Conservation (phyloP, 257 asterid genomes). For the Solanum okadae region DNA sequence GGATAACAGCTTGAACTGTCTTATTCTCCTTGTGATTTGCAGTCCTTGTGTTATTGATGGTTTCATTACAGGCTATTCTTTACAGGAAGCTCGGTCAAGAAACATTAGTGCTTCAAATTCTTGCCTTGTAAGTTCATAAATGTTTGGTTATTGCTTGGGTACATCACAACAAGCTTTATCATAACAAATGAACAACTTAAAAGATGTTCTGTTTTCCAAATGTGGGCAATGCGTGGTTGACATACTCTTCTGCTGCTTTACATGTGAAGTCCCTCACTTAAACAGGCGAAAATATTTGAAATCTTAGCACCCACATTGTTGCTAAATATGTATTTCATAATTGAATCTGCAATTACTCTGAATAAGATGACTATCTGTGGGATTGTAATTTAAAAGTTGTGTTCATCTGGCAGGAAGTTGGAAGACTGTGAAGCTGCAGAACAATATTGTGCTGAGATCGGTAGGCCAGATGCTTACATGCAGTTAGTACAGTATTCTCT, state of each 20-base stretch:
- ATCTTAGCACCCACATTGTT: background rate
- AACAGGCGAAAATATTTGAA: background rate
- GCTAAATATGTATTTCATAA: background rate
- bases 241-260: background rate
- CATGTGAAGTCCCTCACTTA: background rate
- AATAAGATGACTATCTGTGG: background rate
- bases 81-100: conserved; percentile 96
- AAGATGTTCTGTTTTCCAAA: background rate
- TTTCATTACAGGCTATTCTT: conserved; percentile 79
- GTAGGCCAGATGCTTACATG: conserved; percentile 96
- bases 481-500: conserved; percentile 48
- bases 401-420: conserved; percentile 49
- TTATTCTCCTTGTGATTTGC: background rate
- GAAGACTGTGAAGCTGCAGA: conserved; percentile 97
- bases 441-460: conserved; percentile 91
- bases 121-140: conserved; percentile 70
- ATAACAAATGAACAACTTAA: background rate
- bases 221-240: background rate
- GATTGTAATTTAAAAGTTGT: conserved; percentile 6
- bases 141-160: background rate
- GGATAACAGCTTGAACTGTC: background rate
- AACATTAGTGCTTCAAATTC: conserved; percentile 66
- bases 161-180: background rate
- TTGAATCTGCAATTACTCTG: background rate
- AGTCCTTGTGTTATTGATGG: conserved; percentile 5